These are phyloP conservation scores for Davidsoniella neocaledoniae DNA, from an alignment of 2,329 filamentous ascomycete species.

Conservation along the genomic window DNA sequence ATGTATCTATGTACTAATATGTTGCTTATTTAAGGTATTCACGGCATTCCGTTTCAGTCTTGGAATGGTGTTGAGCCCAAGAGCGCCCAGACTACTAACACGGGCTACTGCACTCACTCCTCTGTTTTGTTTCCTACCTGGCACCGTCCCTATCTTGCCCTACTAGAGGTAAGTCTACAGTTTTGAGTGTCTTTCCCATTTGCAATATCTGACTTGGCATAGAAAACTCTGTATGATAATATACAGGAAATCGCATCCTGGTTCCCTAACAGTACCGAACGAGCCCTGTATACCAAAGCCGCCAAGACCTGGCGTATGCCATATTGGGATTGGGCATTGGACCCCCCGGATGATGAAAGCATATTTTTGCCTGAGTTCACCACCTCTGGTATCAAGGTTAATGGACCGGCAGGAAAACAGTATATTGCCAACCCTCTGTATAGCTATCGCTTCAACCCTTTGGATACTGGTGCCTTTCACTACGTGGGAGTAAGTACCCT, in stretches of 20 bases:
- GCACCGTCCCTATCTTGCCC: conserved; percentile 64
- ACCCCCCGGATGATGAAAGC: conserved; percentile 30
- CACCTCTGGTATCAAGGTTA: conserved; percentile 32
- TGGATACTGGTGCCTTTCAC: conserved; percentile 40
- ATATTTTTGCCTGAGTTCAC: conserved; percentile 29
- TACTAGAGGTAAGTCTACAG: conserved; percentile 33
- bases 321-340: conserved; percentile 42
- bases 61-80: conserved; percentile 38
- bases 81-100: conserved; percentile 18
- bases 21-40: conserved; percentile 41
- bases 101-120: conserved; percentile 63
- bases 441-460: conserved; percentile 41
- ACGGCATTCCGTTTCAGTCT: conserved; percentile 50
- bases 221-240: conserved; percentile 13
- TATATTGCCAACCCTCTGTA: conserved; percentile 45
- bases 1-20: background rate
- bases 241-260: conserved; percentile 26
- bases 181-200: background rate
- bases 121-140: conserved; percentile 63
- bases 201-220: background rate
- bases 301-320: conserved; percentile 36
- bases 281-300: conserved; percentile 32
- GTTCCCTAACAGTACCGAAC: conserved; percentile 29
- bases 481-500: conserved; percentile 37
- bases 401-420: conserved; percentile 38